Percentiles rank a stretch among this genome's conserved stretches.
These are phyloP conservation scores for Oidiodendron maius DNA, from an alignment of 495 filamentous ascomycete genomes.

Conservation along the genomic window DNA sequence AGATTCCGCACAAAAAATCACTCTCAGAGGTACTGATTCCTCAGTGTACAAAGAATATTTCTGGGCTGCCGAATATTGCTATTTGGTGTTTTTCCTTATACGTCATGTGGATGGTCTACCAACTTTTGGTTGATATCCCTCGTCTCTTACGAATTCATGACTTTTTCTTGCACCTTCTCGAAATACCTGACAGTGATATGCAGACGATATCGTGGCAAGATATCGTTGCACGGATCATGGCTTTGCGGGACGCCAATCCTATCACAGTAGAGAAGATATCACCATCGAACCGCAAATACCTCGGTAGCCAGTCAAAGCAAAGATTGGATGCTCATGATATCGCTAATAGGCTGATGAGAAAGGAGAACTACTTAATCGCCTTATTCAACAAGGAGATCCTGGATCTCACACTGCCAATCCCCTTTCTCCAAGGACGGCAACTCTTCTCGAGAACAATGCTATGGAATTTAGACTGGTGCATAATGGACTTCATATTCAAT, in stretches of 20 bases:
- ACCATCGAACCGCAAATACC: slow-evolving; percentile 50
- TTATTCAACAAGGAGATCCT: slow-evolving; percentile 94
- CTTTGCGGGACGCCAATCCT: slow-evolving; percentile 78
- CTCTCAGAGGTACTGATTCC: slow-evolving; percentile 73
- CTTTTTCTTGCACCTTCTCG: slow-evolving; percentile 82
- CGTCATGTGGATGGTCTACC: slow-evolving; percentile 74
- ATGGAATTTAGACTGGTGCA: slow-evolving; percentile 82
- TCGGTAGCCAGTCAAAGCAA: slow-evolving; percentile 87
- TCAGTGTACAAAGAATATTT: slow-evolving; percentile 84
- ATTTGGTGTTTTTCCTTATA: slow-evolving; percentile 87
- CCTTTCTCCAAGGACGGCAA: slow-evolving; percentile 72
- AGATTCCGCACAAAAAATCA: slow-evolving; percentile 66
- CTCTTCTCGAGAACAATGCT: slow-evolving; percentile 75
- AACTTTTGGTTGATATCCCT: slow-evolving; percentile 68
- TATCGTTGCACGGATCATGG: slow-evolving; percentile 83
- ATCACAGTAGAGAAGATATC: slow-evolving; percentile 63
- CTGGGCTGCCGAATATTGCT: slow-evolving; percentile 65
- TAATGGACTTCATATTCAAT: slow-evolving; percentile 93
- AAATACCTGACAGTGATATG: slow-evolving; percentile 85
- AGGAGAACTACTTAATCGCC: slow-evolving; percentile 94
- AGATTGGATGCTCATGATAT: slow-evolving; percentile 95
- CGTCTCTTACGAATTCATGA: slow-evolving; percentile 74
- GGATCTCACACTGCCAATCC: slow-evolving; percentile 78
- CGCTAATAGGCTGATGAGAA: slow-evolving; percentile 92
- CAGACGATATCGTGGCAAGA: slow-evolving; percentile 97